Base-by-base conservation (phyloP, 208 protist genomes). In the Vickermania spadyakhi region DNA sequence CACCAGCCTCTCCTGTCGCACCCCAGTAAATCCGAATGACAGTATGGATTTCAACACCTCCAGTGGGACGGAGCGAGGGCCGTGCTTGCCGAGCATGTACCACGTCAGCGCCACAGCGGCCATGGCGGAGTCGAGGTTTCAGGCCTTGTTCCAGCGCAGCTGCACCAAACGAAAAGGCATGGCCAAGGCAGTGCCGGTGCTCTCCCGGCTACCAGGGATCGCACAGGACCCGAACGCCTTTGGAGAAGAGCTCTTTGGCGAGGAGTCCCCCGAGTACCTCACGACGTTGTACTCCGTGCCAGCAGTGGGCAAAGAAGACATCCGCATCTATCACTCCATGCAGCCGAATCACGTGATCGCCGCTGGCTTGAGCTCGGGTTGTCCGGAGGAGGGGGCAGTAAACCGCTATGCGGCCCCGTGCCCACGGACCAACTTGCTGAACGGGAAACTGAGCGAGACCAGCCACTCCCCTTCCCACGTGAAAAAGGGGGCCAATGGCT, bases 261-360 rank as follows among this genome's bases (percentile, higher is more conserved):
- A n/a, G 36, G 36, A 45, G n/a, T 26, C 52, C 22, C 52, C 52
- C 13, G 52, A 56, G 52, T 22, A 22, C 52, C 52, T 56, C 52
- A 56, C 5, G 52, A 56, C 25, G 11, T 14, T 56, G 13, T 56
- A 22, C 52, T 7, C 22, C 11, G 52, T 56, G 52, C 52, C 52
- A 7, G 52, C 52, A 11, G n/a, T 21, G 22, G 52, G 22, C 13
- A n/a, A 21, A 56, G 52, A 28, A 13, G 52, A 5, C 52, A 21
- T 5, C 52, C 7, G 7, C 52, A 45, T 18, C 11, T 45, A 45
- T 45, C 36, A 45, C 11, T 45, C 36, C 36, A 45, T n/a, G 7
- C 36, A 45, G 36, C n/a, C n/a, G n/a, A n/a, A n/a, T n/a, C n/a
- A n/a, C n/a, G n/a, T n/a, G n/a, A n/a, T n/a, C n/a, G n/a, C n/a